Base-by-base conservation (phyloP, 148 eudicot genomes). In the Vaccinium corymbosum region DNA sequence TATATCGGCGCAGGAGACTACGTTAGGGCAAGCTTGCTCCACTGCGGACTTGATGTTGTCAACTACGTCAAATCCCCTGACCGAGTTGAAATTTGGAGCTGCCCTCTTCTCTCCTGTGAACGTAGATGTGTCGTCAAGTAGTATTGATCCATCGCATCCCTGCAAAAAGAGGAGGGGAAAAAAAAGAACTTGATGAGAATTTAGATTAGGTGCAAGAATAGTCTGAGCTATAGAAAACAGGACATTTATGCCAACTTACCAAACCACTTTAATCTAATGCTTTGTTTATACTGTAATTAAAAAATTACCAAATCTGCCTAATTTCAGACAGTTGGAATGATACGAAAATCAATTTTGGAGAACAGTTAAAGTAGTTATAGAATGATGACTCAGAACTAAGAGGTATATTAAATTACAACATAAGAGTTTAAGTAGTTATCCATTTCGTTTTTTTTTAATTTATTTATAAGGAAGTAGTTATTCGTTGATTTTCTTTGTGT, bases 91-190 rank as follows among this genome's bases (percentile, higher is more conserved):
- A 81, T 94, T 95, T 0, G 98, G 93, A 25, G 75, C 72, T 25
- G 98, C 98, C 1, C 20, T 87, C 62, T 95, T 95, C 86, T 95
- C 98, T 17, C 98, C 95, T 0, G 81, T 89, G 76, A 92, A 90
- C 0, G 82, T 87, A 0, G 96, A 85, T 22, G 94, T 91, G 49
- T 94, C 98, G 78, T 95, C 98, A 2, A 95, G 91, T 6, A 95
- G 87, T 46, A 94, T 53, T 27, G 98, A 95, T 38, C 93, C 98
- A 20, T 95, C 98, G 25, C 98, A 95, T 8, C 98, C 98, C 98
- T 94, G 55, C 3, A 6, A 48, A 46, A 46, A 2, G 50, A 35
- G 38, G 38, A 35, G 38, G 3, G 9, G n/a, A 14, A 50, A 82
- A 49, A 16, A 7, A n/a, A 8, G 50, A 25, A 55, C 7, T 8